These are phyloP conservation scores for Leishmania turanica DNA, from an alignment of 208 protist species.

Conservation along the genomic window DNA sequence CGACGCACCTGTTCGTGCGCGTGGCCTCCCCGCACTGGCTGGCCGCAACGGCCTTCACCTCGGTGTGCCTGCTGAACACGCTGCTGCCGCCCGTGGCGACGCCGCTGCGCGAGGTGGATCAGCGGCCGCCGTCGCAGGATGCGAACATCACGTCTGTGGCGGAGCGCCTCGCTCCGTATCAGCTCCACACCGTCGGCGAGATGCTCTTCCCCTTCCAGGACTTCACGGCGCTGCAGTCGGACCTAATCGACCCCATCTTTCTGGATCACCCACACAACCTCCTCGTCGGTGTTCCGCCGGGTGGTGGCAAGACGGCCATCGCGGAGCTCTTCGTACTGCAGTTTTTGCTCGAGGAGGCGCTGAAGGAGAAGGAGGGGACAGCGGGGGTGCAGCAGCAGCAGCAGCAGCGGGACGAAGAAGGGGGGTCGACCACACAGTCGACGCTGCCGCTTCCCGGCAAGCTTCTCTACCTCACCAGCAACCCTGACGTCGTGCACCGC, in stretches of 20 bases:
- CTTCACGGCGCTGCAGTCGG: conserved; percentile 97
- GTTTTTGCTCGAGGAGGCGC: conserved; percentile 68
- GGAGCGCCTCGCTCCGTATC: conserved; percentile 71
- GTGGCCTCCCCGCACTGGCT: conserved; percentile 93
- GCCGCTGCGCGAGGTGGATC: conserved; percentile 68
- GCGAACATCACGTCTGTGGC: conserved; percentile 71
- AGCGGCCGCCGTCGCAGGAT: conserved; percentile 63
- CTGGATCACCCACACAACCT: conserved; percentile 95
- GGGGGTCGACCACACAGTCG: background rate
- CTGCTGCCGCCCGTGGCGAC: conserved; percentile 82
- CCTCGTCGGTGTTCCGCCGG: conserved; percentile 96
- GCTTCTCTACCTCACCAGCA: conserved; percentile 82
- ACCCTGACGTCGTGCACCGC: conserved; percentile 68
- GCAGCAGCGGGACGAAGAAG: background rate
- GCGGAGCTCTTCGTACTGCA: conserved; percentile 88
- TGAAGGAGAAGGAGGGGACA: conserved; percentile 34
- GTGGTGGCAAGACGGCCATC: conserved; percentile 94
- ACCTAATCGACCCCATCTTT: conserved; percentile 92
- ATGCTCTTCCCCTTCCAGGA: conserved; percentile 91
- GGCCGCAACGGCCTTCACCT: conserved; percentile 52
- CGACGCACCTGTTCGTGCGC: conserved; percentile 95
- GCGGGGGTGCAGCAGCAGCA: background rate
- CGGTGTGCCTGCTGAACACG: conserved; percentile 96
- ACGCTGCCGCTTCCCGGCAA: conserved; percentile 32
- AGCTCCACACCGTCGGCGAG: conserved; percentile 76